phyloP scores from a whole-genome alignment of 805 yeast species.

The Candida insectalens region DNA sequence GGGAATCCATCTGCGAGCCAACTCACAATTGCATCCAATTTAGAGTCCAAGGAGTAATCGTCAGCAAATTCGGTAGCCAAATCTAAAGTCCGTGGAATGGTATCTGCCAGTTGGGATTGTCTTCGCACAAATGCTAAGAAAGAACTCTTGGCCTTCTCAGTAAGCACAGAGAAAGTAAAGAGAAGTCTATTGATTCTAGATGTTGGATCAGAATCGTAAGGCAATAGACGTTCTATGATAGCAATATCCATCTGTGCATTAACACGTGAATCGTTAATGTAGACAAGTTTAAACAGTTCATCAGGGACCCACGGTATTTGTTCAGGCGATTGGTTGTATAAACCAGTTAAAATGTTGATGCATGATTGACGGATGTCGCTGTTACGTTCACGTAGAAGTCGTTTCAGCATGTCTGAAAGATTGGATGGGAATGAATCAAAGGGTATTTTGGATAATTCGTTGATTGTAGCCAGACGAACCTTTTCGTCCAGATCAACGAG shows the following conservation, averaged over 20 bases:
- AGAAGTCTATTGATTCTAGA: conserved; percentile 47
- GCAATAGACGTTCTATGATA: conserved; percentile 51
- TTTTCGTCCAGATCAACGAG: conserved; percentile 66
- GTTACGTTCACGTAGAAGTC: conserved; percentile 64
- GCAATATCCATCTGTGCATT: conserved; percentile 55
- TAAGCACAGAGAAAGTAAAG: conserved; percentile 36
- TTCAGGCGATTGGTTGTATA: conserved; percentile 35
- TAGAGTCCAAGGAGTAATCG: conserved; percentile 14
- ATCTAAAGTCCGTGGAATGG: conserved; percentile 37
- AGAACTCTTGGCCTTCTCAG: conserved; percentile 49
- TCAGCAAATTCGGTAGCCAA: conserved; percentile 36
- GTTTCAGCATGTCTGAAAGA: conserved; percentile 45
- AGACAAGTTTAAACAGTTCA: conserved; percentile 52
- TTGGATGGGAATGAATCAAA: conserved; percentile 34
- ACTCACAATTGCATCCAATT: conserved; percentile 42
- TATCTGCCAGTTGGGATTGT: conserved; percentile 52
- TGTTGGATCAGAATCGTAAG: conserved; percentile 33
- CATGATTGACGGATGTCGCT: conserved; percentile 52
- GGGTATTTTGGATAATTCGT: conserved; percentile 37
- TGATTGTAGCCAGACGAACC: conserved; percentile 57
- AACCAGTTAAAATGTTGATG: conserved; percentile 40
- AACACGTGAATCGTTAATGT: conserved; percentile 61
- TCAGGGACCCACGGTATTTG: conserved; percentile 50
- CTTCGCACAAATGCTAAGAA: conserved; percentile 62
- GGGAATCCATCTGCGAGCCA: conserved; percentile 60